A percentile compares a stretch with the other conserved stretches of the same genome.
These are phyloP conservation scores for Marasmius sp. DNA, from an alignment of 1,284 basidiomycete species.

Conservation along the genomic window DNA sequence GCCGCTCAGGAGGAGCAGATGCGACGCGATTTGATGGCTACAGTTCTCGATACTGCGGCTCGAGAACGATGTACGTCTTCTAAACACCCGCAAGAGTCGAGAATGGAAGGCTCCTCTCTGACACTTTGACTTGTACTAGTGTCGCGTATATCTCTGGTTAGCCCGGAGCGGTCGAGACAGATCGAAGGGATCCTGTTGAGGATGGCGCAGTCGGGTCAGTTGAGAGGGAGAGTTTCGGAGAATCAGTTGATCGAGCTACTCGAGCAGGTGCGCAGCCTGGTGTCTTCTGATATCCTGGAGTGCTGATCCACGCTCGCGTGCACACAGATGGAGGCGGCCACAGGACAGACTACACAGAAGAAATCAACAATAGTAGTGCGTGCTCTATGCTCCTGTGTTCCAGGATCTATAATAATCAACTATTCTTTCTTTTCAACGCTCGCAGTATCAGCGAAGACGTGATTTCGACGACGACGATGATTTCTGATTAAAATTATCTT, in stretches of 20 bases:
- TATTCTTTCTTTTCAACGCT: neutral
- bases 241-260: conserved; percentile 88
- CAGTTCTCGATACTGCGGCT: conserved; percentile 84
- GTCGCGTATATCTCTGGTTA: conserved; percentile 90
- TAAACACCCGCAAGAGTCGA: neutral
- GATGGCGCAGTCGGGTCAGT: conserved; percentile 93
- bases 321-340: conserved; percentile 63
- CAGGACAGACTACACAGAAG: conserved; percentile 51
- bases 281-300: neutral
- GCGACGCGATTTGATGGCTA: conserved; percentile 81
- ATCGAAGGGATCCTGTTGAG: conserved; percentile 85
- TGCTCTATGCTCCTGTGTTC: conserved; percentile 12
- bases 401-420: neutral
- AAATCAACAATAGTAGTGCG: conserved; percentile 73
- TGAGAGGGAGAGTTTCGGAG: conserved; percentile 85
- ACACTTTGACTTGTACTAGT: conserved; percentile 42
- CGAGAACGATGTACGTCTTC: conserved; percentile 82
- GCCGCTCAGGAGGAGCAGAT: conserved; percentile 68
- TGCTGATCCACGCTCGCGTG: neutral
- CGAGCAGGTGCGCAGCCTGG: conserved; percentile 71
- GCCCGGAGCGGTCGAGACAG: conserved; percentile 83
- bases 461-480: conserved; percentile 75
- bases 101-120: conserved; percentile 3
- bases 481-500: conserved; percentile 37
- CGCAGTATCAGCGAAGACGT: conserved; percentile 71